Percentiles rank a stretch among this genome's conserved stretches.
phyloP scores from a whole-genome alignment of 2,329 filamentous ascomycete species.

The Colletotrichum camelliae region DNA sequence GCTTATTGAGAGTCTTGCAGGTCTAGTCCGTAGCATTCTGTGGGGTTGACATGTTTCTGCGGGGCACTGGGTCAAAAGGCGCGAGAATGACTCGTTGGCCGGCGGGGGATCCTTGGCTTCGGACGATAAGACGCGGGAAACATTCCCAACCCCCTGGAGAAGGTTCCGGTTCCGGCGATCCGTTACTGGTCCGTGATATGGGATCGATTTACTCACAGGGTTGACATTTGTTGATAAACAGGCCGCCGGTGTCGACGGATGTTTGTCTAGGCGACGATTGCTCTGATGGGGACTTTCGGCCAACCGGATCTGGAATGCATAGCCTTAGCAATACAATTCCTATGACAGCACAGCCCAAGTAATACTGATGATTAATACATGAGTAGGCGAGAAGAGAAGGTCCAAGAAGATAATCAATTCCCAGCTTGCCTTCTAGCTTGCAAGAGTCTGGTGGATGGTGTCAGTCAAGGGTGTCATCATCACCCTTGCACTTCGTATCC shows the following conservation, averaged over 20 bases:
- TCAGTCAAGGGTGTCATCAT: neutral
- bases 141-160: neutral
- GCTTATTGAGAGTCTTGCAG: neutral
- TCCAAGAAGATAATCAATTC: neutral
- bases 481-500: neutral
- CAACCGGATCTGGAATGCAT: neutral
- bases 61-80: conserved; percentile 1
- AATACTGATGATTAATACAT: neutral
- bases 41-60: conserved; percentile 5
- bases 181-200: neutral
- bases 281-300: no score
- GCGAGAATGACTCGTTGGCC: neutral
- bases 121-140: conserved; percentile 14
- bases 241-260: neutral
- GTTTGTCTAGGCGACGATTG: neutral
- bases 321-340: neutral
- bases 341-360: neutral
- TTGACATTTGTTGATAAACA: neutral
- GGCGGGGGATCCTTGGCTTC: neutral
- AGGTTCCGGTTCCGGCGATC: conserved; percentile 20
- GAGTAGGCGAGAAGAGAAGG: neutral
- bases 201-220: neutral
- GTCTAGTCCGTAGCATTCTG: neutral
- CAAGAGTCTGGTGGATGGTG: neutral
- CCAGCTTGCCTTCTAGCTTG: neutral